Conservation (phyloP, 2,329 filamentous ascomycete species). For the Clarireedia sp. region DNA sequence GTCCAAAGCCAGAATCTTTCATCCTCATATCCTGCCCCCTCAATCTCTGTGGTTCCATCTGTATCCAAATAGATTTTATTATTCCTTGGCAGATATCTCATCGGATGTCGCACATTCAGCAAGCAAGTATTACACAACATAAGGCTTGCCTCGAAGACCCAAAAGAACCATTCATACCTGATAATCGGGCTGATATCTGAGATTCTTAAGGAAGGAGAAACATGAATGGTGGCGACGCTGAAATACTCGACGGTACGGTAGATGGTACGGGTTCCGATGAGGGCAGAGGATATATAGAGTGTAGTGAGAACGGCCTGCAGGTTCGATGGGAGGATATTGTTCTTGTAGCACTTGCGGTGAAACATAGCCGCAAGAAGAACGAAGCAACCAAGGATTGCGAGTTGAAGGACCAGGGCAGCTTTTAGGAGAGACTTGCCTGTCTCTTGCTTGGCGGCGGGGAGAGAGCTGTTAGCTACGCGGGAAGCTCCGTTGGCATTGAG, state of each 20-base stretch:
- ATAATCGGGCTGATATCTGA: slow-evolving; percentile 37
- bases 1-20: slow-evolving; percentile 27
- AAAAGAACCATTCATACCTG: slow-evolving; percentile 53
- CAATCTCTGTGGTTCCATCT: slow-evolving; percentile 43
- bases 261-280: slow-evolving; percentile 47
- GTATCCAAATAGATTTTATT: slow-evolving; percentile 42
- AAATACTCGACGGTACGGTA: slow-evolving; percentile 55
- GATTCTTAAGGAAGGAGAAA: slow-evolving; percentile 27
- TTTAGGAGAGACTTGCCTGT: slow-evolving; percentile 41
- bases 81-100: slow-evolving; percentile 40
- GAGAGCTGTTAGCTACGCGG: slow-evolving; percentile 38
- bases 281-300: slow-evolving; percentile 41
- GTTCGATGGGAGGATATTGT: slow-evolving; percentile 24
- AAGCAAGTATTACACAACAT: slow-evolving; percentile 45
- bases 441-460: slow-evolving; percentile 33
- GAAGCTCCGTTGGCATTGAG: slow-evolving; percentile 42
- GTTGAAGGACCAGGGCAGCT: slow-evolving; percentile 45
- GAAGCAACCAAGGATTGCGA: slow-evolving; percentile 44
- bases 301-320: slow-evolving; percentile 34
- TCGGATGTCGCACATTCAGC: slow-evolving; percentile 44
- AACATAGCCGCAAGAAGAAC: slow-evolving; percentile 40
- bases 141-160: slow-evolving; percentile 45
- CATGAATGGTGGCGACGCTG: slow-evolving; percentile 36
- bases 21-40: slow-evolving; percentile 43
- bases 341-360: slow-evolving; percentile 36